These are phyloP conservation scores for Debaryomyces sp. DNA, from an alignment of 1,139 yeast genomes.

Conservation along the genomic window DNA sequence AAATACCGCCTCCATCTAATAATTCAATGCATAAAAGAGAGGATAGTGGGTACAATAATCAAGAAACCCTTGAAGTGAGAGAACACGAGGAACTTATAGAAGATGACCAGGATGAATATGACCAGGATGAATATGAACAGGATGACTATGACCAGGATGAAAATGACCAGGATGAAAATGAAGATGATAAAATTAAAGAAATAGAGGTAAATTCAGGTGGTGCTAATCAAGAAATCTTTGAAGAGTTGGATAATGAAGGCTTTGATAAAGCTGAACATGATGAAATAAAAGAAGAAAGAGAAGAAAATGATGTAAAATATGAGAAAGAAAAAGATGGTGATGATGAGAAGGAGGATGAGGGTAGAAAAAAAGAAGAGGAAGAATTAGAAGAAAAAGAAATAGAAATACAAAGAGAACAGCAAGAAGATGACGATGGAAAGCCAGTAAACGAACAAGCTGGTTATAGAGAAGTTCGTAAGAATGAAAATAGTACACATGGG, in stretches of 20 bases:
- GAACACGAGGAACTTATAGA: neutral
- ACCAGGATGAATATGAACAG: neutral
- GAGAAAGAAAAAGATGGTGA: neutral
- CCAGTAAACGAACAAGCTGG: neutral
- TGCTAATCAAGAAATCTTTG: neutral
- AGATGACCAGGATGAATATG: neutral
- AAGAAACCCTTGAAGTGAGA: neutral
- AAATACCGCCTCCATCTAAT: neutral
- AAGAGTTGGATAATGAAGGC: neutral
- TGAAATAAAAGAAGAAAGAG: neutral
- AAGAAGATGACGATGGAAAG: neutral
- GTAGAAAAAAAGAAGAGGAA: neutral
- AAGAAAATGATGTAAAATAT: neutral
- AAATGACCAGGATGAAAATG: neutral
- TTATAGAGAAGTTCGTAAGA: neutral
- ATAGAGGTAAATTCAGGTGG: neutral
- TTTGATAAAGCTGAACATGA: neutral
- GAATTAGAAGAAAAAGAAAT: conserved; percentile 1
- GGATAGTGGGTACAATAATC: neutral
- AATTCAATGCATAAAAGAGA: neutral
- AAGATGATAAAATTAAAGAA: neutral
- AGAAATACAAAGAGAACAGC: neutral
- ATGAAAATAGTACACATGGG: neutral
- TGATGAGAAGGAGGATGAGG: neutral
- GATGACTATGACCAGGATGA: too few species aligned